phyloP scores from a whole-genome alignment of 139 green algal species.

The Coelastrella sp. region DNA sequence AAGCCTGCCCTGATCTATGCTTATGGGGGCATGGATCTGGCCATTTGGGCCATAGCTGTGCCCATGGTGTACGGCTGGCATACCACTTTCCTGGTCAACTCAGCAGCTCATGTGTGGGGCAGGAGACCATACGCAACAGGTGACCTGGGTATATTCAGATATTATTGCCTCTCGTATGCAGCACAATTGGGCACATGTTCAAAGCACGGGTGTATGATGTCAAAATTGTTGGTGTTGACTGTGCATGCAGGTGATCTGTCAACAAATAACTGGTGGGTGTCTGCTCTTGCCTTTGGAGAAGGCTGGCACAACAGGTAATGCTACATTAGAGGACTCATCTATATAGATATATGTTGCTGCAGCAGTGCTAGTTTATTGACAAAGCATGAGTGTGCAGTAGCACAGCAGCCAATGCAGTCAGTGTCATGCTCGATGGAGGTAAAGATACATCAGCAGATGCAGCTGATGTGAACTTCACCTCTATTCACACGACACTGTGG shows the following conservation, averaged over 20 bases:
- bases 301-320: slow-evolving; percentile 88
- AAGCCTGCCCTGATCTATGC: slow-evolving; percentile 34
- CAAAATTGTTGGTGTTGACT: neutral
- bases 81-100: slow-evolving; percentile 95
- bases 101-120: slow-evolving; percentile 85
- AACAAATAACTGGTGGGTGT: slow-evolving; percentile 79
- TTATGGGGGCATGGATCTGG: slow-evolving; percentile 66
- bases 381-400: too few relatives aligned
- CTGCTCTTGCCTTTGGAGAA: slow-evolving; percentile 88
- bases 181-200: neutral
- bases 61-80: slow-evolving; percentile 87
- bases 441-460: too few relatives aligned
- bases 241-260: slow-evolving; percentile 73
- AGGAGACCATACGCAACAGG: slow-evolving; percentile 77
- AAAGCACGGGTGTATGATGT: neutral
- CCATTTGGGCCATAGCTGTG: slow-evolving; percentile 86
- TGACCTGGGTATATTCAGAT: slow-evolving; percentile 41
- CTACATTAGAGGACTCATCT: neutral
- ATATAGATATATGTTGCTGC: too few relatives aligned
- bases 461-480: too few relatives aligned
- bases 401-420: too few relatives aligned
- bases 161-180: neutral
- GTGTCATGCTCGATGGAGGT: too few relatives aligned
- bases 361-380: too few relatives aligned
- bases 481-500: too few relatives aligned